Evolutionary conservation across 139 green algal genomes (phyloP), one percentile per base, ranked within the genome.

Genomic region (Penium margaritaceum): DNA sequence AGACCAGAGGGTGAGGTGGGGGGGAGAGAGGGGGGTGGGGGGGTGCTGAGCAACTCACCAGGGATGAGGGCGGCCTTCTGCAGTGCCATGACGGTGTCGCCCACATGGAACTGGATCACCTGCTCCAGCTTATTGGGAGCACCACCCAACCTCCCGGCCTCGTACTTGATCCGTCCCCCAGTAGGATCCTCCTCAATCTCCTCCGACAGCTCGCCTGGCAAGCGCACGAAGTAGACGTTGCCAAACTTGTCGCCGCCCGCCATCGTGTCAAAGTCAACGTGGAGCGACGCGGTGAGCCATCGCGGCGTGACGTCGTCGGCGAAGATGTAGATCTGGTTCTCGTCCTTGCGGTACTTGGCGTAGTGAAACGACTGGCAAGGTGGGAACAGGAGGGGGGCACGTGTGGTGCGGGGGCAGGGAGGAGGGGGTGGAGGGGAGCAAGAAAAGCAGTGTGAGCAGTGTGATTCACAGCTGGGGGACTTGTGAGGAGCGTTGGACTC

Each of bases 181-280:
- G 94, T 97, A 38, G 94, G 95, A 80, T 99, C 94, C 27, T 96
- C 92, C 83, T 99, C 94, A 35, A 98, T 90, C 35, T 85, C 84
- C 0, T 82, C 77, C 0, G 88, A 96, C 0, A 94, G 69, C 29
- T 98, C 93, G 35, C 81, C 36, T 0, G 91, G 90, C 84, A 99
- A 78, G 0, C 94, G 85, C 33, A 83, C 64, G 24, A 98, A 81
- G 33, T 68, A 78, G n/a, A 78, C 67, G 65, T 97, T 98, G 58
- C 94, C 93, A 80, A 98, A 98, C 82, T 95, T 95, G 84, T 99
- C 94, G 3, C 74, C 92, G 24, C 81, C 87, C 4, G 85, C 88
- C 29, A 97, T 73, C 2, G 91, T 98, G 87, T 99, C 92, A 76
- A 96, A 98, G 85, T 99, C 94, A 12, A 99, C 82, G 27, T 83